phyloP scores from a whole-genome alignment of 495 filamentous ascomycete species.

The Penicillium egyptiacum region DNA sequence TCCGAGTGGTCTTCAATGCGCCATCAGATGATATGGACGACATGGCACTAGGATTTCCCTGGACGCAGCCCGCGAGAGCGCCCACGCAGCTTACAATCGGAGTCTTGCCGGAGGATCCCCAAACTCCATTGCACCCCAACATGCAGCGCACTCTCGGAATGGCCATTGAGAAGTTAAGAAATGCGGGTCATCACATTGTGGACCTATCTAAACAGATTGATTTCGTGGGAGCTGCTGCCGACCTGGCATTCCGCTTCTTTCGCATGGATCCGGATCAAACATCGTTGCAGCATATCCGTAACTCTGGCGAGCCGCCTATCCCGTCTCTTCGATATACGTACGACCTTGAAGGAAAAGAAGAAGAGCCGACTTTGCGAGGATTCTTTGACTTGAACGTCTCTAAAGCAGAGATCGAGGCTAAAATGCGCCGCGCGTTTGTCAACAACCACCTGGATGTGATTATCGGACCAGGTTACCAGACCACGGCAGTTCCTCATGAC shows the following conservation, averaged over 20 bases:
- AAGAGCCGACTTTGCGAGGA: neutral
- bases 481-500: conserved; percentile 49
- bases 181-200: neutral
- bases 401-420: neutral
- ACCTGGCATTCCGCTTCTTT: neutral
- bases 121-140: neutral
- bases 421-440: neutral
- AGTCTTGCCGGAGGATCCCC: neutral
- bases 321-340: neutral
- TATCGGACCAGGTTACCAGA: conserved; percentile 47
- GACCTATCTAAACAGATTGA: neutral
- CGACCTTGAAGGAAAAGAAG: neutral
- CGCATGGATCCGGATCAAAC: neutral
- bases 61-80: neutral
- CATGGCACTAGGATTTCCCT: conserved; percentile 29
- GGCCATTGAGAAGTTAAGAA: neutral
- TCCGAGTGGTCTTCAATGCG: neutral
- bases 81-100: neutral
- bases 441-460: conserved; percentile 43
- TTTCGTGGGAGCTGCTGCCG: neutral
- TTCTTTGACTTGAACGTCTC: neutral
- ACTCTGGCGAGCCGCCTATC: neutral
- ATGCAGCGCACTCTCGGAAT: neutral
- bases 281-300: neutral
- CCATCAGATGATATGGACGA: neutral